Conservation (phyloP, 805 yeast genomes). For the Hanseniaspora lindneri region DNA sequence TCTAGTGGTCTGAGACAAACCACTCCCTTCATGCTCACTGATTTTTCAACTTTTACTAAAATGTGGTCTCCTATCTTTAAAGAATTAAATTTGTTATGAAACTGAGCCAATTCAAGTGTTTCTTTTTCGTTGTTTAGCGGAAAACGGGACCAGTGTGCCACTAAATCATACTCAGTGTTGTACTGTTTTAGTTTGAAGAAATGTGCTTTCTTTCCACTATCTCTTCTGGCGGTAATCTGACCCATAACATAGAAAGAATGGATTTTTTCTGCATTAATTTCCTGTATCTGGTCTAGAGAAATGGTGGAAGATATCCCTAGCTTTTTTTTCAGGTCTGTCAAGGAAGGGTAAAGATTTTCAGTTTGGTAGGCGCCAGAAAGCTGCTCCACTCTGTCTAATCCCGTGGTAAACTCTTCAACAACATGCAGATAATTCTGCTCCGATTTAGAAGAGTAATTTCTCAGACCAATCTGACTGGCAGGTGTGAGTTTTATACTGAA, state of each 20-base stretch:
- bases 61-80: constrained; percentile 12
- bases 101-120: not conserved
- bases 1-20: constrained; percentile 3
- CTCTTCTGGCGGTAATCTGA: constrained; percentile 24
- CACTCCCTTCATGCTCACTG: constrained; percentile 3
- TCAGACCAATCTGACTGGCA: not conserved
- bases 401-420: not conserved
- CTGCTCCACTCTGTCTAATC: not conserved
- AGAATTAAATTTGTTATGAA: constrained; percentile 3
- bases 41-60: not conserved
- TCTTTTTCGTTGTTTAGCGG: not conserved
- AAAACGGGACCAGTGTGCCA: constrained; percentile 9
- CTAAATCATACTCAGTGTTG: constrained; percentile 13
- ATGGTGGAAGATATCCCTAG: not conserved
- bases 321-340: constrained; percentile 4
- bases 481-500: not conserved
- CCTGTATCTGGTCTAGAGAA: not conserved
- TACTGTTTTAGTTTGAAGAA: constrained; percentile 24
- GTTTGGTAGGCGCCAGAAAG: not conserved
- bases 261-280: not conserved
- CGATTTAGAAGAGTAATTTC: not conserved
- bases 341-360: constrained; percentile 2
- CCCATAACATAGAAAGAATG: constrained; percentile 19
- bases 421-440: not conserved
- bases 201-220: constrained; percentile 28